Base-by-base conservation (phyloP, 306 rosid genomes). In the Lathyrus oleraceus region DNA sequence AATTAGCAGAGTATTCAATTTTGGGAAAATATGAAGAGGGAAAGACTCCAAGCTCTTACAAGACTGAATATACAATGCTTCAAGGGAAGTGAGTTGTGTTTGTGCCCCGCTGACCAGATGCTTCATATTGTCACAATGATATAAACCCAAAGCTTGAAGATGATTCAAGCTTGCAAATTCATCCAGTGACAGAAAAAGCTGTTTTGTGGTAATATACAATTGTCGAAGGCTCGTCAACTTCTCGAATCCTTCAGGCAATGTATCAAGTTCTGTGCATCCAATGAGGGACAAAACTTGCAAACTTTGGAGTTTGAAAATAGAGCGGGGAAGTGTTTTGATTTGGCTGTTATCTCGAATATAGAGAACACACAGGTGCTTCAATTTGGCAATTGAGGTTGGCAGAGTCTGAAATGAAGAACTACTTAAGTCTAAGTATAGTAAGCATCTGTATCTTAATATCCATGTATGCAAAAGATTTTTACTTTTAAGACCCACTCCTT, bases 261-360 rank as follows among this genome's bases (percentile, higher is more conserved):
- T 59, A 30, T 59, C 64, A 30, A 59, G 64, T 32, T 59, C 43
- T 6, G 12, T 59, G 43, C 64, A 59, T 14, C 40, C 64, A 3
- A 0, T 2, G 1, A 59, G 23, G 5, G 42, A n/a, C 64, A 59
- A 30, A 59, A 59, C 6, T 59, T 13, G 43, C 43, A 59, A 59
- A 30, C 2, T 2, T 14, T n/a, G 64, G 23, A 59, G 64, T n/a
- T 59, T 59, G 8, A 40, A 59, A 14, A 59, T 59, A 8, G 64
- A 59, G 16, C 5, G 21, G 5, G 64, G 64, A 28, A 59, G 23
- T n/a, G 8, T n/a, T 59, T 59, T 59, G 23, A 59, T 59, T n/a
- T n/a, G 4, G 40, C 0, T 13, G 42, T 59, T 59, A 59, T 6
- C 4, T 6, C 12, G 1, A 59, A 30, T 8, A 30, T 28, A 2